Evolutionary conservation across 164 flowering plant genomes (phyloP), one percentile per base, ranked within the genome.

Genomic region (Chimonanthus praecox): DNA sequence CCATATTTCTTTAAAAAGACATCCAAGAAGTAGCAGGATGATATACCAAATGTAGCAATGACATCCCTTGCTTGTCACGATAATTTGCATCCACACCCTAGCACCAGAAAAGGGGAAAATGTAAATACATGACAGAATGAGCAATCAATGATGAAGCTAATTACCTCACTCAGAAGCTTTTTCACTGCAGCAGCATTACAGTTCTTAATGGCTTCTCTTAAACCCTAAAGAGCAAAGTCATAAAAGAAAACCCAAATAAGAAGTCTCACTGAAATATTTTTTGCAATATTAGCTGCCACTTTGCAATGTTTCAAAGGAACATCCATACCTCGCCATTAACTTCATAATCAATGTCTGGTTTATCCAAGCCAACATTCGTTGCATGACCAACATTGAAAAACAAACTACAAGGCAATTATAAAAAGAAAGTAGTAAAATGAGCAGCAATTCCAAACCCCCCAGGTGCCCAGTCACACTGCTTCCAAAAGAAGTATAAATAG

Each of bases 41-140:
- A 54, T 54, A 71, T 89, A 92, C 98, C 92, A 94, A 78, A 81
- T 94, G 97, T 20, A 94, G 85, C 79, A 94, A 75, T 61, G 94
- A 92, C 72, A 87, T 75, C 69, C 97, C 96, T 84, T 90, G 94
- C 77, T 85, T 94, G 88, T 94, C 94, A 77, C 83, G 80, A 76
- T 88, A 92, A 79, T 92, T 94, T 75, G 97, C 89, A 82, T 92
- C 97, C 73, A 92, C 96, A 66, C 97, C 98, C 98, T 90, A 85
- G 46, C 73, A 8, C 13, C 13, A 51, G 9, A 8, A 51, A 67
- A 69, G 6, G 48, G 74, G 46, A 74, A 16, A 58, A 48, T 67
- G 75, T 46, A 2, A 67, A 49, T n/a, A 62, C 67, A 64, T n/a
- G n/a, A 64, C 11, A 43, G 7, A 64, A 5, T 1, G 13, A 7